Evolutionary conservation across 2,329 filamentous ascomycete genomes (phyloP).

Genomic region (Neoarthrinium moseri): DNA sequence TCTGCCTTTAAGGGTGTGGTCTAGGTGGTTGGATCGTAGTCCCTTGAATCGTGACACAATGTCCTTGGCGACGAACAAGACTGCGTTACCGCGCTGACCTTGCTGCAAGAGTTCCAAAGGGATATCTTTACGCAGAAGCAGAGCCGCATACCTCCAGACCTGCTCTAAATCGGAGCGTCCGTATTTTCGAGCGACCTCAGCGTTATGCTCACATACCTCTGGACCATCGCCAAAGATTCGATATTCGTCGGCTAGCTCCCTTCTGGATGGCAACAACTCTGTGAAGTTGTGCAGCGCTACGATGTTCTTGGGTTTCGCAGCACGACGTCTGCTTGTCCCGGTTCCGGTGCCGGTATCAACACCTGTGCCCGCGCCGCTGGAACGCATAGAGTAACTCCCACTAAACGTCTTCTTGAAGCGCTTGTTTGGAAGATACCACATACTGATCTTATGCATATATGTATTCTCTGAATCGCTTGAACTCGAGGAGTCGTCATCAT

Average conservation of each 20-base stretch:
- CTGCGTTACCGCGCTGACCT: slow-evolving; percentile 53
- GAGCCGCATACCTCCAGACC: slow-evolving; percentile 78
- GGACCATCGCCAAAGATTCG: slow-evolving; percentile 78
- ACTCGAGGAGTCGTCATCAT: slow-evolving; percentile 46
- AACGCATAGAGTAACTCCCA: slow-evolving; percentile 56
- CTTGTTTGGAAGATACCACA: slow-evolving; percentile 55
- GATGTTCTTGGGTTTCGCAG: slow-evolving; percentile 60
- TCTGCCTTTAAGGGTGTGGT: slow-evolving; percentile 46
- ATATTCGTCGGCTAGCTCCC: slow-evolving; percentile 75
- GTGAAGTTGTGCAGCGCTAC: slow-evolving; percentile 72
- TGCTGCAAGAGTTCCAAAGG: slow-evolving; percentile 64
- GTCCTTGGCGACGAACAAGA: slow-evolving; percentile 68
- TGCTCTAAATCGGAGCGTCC: slow-evolving; percentile 72
- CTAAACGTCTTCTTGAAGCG: slow-evolving; percentile 56
- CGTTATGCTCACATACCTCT: slow-evolving; percentile 84
- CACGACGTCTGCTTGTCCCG: slow-evolving; percentile 47
- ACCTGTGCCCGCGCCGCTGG: slow-evolving; percentile 59
- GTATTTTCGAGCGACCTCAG: slow-evolving; percentile 69
- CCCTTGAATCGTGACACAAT: slow-evolving; percentile 44
- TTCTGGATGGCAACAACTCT: slow-evolving; percentile 74
- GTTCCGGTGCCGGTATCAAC: slow-evolving; percentile 57
- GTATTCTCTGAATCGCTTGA: slow-evolving; percentile 63
- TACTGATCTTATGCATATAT: slow-evolving; percentile 56
- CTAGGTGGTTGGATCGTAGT: slow-evolving; percentile 14
- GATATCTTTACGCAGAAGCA: slow-evolving; percentile 76